phyloP scores from a whole-genome alignment of 345 rosid species.

The Sisymbrium irio region DNA sequence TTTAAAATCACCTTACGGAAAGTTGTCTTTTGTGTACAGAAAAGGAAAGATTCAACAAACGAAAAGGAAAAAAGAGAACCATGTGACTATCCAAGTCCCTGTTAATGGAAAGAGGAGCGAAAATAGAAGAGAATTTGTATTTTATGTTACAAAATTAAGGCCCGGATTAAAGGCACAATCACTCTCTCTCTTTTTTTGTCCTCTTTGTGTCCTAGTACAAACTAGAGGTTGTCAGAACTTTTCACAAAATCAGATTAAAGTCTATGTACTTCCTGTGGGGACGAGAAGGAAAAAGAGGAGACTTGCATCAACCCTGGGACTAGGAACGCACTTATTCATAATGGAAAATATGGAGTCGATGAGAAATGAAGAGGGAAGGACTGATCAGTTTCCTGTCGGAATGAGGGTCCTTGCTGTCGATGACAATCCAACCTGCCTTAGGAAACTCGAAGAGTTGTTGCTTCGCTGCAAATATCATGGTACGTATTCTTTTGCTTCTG shows the following conservation, averaged over 20 bases:
- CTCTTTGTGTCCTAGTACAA: slow-evolving; percentile 2
- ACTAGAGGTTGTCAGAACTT: background rate
- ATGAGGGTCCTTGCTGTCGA: slow-evolving; percentile 86
- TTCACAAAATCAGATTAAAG: background rate
- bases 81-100: slow-evolving; percentile 32
- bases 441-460: slow-evolving; percentile 56
- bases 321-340: background rate
- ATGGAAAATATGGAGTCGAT: slow-evolving; percentile 18
- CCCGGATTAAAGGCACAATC: slow-evolving; percentile 29
- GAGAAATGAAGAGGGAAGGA: slow-evolving; percentile 13
- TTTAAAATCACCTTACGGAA: slow-evolving; percentile 17
- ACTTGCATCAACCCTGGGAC: slow-evolving; percentile 5
- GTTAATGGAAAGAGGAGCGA: slow-evolving; percentile 20
- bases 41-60: slow-evolving; percentile 35
- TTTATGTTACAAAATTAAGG: slow-evolving; percentile 27
- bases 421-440: slow-evolving; percentile 72
- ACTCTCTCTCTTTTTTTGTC: background rate
- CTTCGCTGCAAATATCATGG: slow-evolving; percentile 77
- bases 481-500: slow-evolving; percentile 13
- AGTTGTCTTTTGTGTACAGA: slow-evolving; percentile 30
- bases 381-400: slow-evolving; percentile 65
- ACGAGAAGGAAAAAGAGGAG: background rate
- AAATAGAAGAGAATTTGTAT: slow-evolving; percentile 26
- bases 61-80: slow-evolving; percentile 29
- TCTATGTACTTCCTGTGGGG: slow-evolving; percentile 11